phyloP scores from a whole-genome alignment of 495 filamentous ascomycete genomes.

The Penicillium psychrofluorescens region DNA sequence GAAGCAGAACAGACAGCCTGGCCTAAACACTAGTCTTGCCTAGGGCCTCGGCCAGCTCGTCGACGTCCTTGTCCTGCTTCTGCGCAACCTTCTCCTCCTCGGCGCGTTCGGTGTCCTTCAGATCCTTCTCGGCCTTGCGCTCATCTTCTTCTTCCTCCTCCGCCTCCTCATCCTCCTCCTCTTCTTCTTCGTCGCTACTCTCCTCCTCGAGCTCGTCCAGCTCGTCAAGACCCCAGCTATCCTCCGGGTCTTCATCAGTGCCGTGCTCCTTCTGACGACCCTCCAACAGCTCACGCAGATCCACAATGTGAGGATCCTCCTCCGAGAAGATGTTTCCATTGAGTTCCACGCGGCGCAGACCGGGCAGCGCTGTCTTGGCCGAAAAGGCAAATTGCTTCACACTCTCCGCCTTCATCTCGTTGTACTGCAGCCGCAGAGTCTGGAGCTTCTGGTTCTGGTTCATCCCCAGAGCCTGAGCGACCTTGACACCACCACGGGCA shows the following conservation, averaged over 20 bases:
- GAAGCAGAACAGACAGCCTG: background rate
- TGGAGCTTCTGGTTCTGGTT: conserved; percentile 72
- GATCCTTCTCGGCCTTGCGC: conserved; percentile 40
- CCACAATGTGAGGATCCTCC: conserved; percentile 60
- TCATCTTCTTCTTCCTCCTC: conserved; percentile 62
- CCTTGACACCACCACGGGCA: conserved; percentile 65
- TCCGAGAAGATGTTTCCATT: conserved; percentile 95
- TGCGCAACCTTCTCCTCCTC: conserved; percentile 68
- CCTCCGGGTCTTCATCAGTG: conserved; percentile 42
- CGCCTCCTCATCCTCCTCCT: conserved; percentile 61
- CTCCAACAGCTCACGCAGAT: conserved; percentile 42
- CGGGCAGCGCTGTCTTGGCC: conserved; percentile 55
- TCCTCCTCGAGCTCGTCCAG: conserved; percentile 75
- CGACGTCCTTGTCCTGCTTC: conserved; percentile 70
- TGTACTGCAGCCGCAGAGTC: conserved; percentile 81
- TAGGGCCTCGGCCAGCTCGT: conserved; percentile 68
- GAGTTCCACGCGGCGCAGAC: conserved; percentile 75
- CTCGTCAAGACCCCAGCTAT: conserved; percentile 78
- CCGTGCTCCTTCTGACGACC: conserved; percentile 52
- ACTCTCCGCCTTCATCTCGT: conserved; percentile 75
- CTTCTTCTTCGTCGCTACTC: conserved; percentile 61
- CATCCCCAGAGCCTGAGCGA: conserved; percentile 64
- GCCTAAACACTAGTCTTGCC: conserved; percentile 50
- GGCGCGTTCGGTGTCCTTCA: conserved; percentile 64
- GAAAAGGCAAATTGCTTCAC: conserved; percentile 62